A percentile compares a stretch with the other conserved stretches of the same genome.
These are phyloP conservation scores for Recurvomyces mirabilis DNA, from an alignment of 495 filamentous ascomycete species.

Conservation along the genomic window DNA sequence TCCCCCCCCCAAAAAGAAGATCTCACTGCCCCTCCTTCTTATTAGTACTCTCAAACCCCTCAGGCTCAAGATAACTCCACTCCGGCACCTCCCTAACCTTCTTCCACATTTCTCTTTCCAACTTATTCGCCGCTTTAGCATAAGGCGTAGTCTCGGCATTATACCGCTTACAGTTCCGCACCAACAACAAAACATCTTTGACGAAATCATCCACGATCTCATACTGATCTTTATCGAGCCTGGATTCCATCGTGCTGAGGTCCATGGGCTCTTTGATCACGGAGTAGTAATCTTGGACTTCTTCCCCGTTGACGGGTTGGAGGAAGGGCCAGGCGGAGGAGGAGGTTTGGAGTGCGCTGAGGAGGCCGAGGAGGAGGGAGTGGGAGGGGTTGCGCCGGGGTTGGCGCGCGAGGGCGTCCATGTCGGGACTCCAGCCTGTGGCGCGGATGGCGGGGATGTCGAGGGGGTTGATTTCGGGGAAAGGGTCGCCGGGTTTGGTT, in stretches of 20 bases:
- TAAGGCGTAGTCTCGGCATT: conserved; percentile 94
- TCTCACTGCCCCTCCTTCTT: conserved; percentile 3
- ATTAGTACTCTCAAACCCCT: conserved; percentile 16
- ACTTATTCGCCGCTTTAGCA: conserved; percentile 86
- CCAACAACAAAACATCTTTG: conserved; percentile 79
- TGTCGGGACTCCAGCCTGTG: conserved; percentile 90
- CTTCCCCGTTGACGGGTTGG: conserved; percentile 85
- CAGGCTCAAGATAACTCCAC: conserved; percentile 44
- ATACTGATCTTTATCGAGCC: conserved; percentile 89
- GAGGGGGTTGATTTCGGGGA: conserved; percentile 65
- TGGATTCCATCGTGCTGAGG: conserved; percentile 86
- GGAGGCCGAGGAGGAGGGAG: conserved; percentile 79
- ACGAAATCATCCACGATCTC: conserved; percentile 86
- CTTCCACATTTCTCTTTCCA: conserved; percentile 94
- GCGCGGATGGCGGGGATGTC: conserved; percentile 71
- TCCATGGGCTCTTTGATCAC: conserved; percentile 99
- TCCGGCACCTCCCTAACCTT: conserved; percentile 90
- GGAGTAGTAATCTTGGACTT: conserved; percentile 94
- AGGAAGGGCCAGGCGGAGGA: conserved; percentile 87
- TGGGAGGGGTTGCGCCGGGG: conserved; percentile 97
- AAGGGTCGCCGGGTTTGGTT: conserved; percentile 45
- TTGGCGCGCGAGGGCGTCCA: conserved; percentile 92
- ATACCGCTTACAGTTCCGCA: conserved; percentile 89
- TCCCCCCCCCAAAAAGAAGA: background rate
- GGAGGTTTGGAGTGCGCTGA: conserved; percentile 93